Base-by-base conservation (phyloP, 2,329 filamentous ascomycete genomes). In the Coleophoma crateriformis region DNA sequence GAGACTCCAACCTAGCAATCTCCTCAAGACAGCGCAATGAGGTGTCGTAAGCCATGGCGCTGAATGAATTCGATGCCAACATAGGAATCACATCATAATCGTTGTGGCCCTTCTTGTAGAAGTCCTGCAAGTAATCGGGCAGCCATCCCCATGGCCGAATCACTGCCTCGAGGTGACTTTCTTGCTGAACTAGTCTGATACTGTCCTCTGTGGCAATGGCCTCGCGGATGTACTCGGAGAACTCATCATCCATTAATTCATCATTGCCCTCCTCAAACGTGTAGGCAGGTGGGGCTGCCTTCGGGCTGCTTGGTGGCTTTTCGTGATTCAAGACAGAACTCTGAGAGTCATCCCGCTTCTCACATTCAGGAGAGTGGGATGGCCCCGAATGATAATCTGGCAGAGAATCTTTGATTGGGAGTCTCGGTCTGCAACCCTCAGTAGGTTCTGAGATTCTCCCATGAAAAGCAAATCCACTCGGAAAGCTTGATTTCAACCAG, bases 31-130 rank as follows among this genome's bases (percentile, higher is more conserved):
- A 54, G 41, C 50, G 53, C 27, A 51, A 48, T n/a, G 50, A 51
- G 11, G 55, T 55, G 14, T 57, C 51, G 38, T 57, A 52, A 19
- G 56, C 52, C 56, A 55, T 58, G 1, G 46, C 52, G 6, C 51
- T 54, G 45, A 58, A 58, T 11, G 55, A 58, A 15, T 53, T 19
- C 7, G 32, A 20, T 15, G 48, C 44, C 34, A 54, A 42, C 33
- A 52, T 51, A 12, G 40, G 32, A 41, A 48, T 32, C 34, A 56
- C 32, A 33, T 54, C 49, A 12, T 10, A 19, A 39, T 46, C 45
- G 8, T 35, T 37, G 33, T 46, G 27, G 8, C 27, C 6, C 2
- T 10, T 47, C 37, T 44, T 49, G 40, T 50, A 56, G 3, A 32
- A 20, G 13, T 33, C 20, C 33, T 47, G 52, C 10, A 49, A 20